Evolutionary conservation across 495 filamentous ascomycete genomes (phyloP).

Genomic region (Cercophora newfieldiana): DNA sequence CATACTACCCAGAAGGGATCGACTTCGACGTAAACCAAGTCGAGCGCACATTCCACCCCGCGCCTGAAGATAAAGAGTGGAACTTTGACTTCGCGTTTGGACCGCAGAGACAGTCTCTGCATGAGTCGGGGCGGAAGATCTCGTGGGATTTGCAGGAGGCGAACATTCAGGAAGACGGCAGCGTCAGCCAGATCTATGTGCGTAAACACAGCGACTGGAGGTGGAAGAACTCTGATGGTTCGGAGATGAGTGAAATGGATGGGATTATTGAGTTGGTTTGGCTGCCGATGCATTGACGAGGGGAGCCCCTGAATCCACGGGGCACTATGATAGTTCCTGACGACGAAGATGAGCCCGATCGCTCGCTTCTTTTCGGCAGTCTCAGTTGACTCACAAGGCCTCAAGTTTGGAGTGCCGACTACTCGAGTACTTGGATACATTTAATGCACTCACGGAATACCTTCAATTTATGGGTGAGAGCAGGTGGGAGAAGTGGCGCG

Average conservation of each 20-base stretch:
- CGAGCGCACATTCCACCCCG: constrained; percentile 64
- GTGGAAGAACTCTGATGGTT: constrained; percentile 47
- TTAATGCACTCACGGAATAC: too few relatives aligned
- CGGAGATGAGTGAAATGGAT: constrained; percentile 47
- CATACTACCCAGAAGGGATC: constrained; percentile 59
- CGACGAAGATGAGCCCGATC: too few relatives aligned
- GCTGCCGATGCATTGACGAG: constrained; percentile 30
- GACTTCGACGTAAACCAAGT: constrained; percentile 62
- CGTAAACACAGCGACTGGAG: constrained; percentile 48
- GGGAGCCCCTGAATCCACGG: too few relatives aligned
- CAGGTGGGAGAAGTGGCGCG: too few relatives aligned
- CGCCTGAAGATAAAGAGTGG: constrained; percentile 54
- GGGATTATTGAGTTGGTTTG: constrained; percentile 55
- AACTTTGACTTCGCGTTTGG: constrained; percentile 54
- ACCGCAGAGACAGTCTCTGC: constrained; percentile 47
- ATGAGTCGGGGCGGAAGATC: constrained; percentile 52
- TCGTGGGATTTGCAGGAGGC: constrained; percentile 55
- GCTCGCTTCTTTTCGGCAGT: too few relatives aligned
- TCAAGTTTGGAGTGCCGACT: too few relatives aligned
- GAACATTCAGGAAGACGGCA: constrained; percentile 41
- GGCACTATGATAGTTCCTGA: too few relatives aligned
- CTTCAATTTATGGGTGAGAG: too few relatives aligned
- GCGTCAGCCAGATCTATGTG: constrained; percentile 49
- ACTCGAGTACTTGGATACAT: background rate
- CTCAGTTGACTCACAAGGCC: too few relatives aligned